phyloP scores from a whole-genome alignment of 495 filamentous ascomycete species.

The Aspergillus homomorphus region DNA sequence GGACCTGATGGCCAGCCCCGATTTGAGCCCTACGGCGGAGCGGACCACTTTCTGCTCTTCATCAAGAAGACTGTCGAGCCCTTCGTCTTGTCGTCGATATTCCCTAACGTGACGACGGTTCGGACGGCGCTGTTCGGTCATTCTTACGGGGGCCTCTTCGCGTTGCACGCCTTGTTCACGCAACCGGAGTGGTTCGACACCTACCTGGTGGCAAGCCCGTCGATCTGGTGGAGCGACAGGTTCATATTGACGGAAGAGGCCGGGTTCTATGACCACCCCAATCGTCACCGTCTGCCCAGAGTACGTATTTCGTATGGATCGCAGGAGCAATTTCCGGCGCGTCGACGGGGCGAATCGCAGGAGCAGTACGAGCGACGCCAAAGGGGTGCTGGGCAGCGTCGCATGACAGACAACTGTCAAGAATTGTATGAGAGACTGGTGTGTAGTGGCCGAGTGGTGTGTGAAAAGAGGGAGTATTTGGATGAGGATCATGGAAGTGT shows the following conservation, averaged over 20 bases:
- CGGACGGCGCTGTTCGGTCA: conserved; percentile 24
- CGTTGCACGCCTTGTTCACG: conserved; percentile 22
- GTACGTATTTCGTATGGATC: conserved; percentile 22
- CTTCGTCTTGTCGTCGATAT: conserved; percentile 15
- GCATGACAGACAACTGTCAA: conserved; percentile 26
- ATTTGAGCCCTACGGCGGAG: conserved; percentile 16
- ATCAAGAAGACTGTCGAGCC: conserved; percentile 14
- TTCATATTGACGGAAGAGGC: conserved; percentile 18
- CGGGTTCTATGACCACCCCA: conserved; percentile 4
- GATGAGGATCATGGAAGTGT: conserved; percentile 31
- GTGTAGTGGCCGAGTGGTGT: conserved; percentile 3
- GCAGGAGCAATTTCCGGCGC: conserved; percentile 20
- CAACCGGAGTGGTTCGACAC: conserved; percentile 16
- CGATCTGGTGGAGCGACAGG: conserved; percentile 26
- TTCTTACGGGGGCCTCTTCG: conserved; percentile 23
- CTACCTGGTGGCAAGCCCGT: conserved; percentile 27
- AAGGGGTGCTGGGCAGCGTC: conserved; percentile 7
- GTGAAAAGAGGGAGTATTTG: conserved; percentile 15
- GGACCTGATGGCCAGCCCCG: conserved; percentile 14
- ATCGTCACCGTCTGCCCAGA: background rate
- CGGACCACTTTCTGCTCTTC: conserved; percentile 19
- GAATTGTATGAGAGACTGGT: conserved; percentile 14
- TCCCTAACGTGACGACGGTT: conserved; percentile 13
- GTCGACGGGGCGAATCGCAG: conserved; percentile 5
- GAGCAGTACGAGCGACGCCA: conserved; percentile 15